Evolutionary conservation across 1,284 basidiomycete genomes (phyloP).

Genomic region (Apiotrichum veenhuisii): DNA sequence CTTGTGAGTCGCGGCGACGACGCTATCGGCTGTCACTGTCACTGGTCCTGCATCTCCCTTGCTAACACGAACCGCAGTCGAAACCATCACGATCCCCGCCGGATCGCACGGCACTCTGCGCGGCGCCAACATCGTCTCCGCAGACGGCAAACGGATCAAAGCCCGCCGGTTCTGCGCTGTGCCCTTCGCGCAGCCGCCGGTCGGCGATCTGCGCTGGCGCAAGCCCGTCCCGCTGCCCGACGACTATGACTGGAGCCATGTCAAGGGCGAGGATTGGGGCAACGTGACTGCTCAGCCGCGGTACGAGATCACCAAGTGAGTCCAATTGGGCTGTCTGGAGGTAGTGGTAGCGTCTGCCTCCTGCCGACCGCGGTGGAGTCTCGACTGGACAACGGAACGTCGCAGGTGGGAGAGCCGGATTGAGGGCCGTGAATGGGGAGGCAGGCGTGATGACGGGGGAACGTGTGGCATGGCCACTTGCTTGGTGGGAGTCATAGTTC

Average conservation of each 20-base stretch:
- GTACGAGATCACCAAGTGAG: slow-evolving; percentile 24
- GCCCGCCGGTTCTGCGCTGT: slow-evolving; percentile 23
- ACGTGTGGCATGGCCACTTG: too few relatives aligned
- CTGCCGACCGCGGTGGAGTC: too few relatives aligned
- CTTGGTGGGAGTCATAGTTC: too few relatives aligned
- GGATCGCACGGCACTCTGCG: slow-evolving; percentile 22
- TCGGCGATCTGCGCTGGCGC: slow-evolving; percentile 22
- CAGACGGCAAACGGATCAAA: slow-evolving; percentile 20
- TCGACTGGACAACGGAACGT: too few relatives aligned
- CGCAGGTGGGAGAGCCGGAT: too few relatives aligned
- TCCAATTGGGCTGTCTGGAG: not conserved
- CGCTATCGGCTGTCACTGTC: too few relatives aligned
- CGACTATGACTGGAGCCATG: slow-evolving; percentile 14
- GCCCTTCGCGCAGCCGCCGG: slow-evolving; percentile 22
- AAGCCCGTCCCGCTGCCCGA: slow-evolving; percentile 18
- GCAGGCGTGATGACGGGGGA: too few relatives aligned
- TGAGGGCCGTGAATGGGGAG: too few relatives aligned
- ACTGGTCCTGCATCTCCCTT: not conserved
- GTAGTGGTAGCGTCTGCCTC: not conserved
- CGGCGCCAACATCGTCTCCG: slow-evolving; percentile 17
- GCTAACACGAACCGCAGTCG: slow-evolving; percentile 9
- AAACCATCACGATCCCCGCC: slow-evolving; percentile 18
- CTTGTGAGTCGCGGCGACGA: not conserved
- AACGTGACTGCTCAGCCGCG: slow-evolving; percentile 22
- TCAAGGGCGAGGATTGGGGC: slow-evolving; percentile 21